Evolutionary conservation across 2,329 filamentous ascomycete genomes (phyloP).

Genomic region (Penicillium sp.): DNA sequence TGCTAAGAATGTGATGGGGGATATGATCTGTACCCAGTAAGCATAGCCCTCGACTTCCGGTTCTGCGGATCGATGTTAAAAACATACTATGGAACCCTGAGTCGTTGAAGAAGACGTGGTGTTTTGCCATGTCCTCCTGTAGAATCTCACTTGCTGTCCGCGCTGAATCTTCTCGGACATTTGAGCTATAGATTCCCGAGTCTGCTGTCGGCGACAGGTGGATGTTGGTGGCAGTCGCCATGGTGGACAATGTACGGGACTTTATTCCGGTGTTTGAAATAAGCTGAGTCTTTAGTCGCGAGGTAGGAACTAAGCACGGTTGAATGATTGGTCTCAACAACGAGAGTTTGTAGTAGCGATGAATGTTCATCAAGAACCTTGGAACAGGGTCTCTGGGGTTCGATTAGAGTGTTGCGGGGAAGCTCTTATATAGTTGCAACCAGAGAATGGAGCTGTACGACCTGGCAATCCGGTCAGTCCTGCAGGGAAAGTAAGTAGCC

Average conservation of each 20-base stretch:
- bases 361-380: neutral
- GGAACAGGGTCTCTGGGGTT: neutral
- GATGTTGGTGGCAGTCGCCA: conserved; percentile 52
- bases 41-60: neutral
- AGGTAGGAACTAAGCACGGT: neutral
- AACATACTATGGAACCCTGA: conserved; percentile 67
- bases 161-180: conserved; percentile 60
- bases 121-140: conserved; percentile 70
- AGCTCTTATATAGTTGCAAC: conserved; percentile 2
- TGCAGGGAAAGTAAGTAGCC: conserved; percentile 4
- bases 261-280: neutral
- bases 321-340: neutral
- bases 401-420: neutral
- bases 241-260: conserved; percentile 25
- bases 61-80: neutral
- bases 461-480: neutral
- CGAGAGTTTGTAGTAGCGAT: neutral
- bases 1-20: conserved; percentile 71
- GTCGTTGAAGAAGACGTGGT: conserved; percentile 81
- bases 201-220: conserved; percentile 46
- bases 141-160: conserved; percentile 66
- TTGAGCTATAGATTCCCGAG: conserved; percentile 49
- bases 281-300: conserved; percentile 1
- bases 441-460: neutral
- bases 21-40: conserved; percentile 64